Evolutionary conservation across 176 grass and related monocot genomes (phyloP).

Genomic region (Thinopyrum elongatum): DNA sequence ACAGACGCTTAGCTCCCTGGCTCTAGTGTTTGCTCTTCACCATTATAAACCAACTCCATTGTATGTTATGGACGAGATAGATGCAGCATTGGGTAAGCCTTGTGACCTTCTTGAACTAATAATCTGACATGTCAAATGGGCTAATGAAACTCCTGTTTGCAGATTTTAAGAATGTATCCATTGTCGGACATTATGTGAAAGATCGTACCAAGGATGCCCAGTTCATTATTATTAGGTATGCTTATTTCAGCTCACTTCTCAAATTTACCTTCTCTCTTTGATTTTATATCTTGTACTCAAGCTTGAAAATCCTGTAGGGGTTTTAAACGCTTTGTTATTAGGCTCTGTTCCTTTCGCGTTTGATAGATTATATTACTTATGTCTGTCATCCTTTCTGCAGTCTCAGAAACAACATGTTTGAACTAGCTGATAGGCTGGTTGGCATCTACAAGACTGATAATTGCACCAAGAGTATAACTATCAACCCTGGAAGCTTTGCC

Average conservation of each 20-base stretch:
- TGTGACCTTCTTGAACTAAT: not conserved
- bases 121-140: not conserved
- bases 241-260: not conserved
- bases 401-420: conserved; percentile 97
- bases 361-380: not conserved
- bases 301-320: not conserved
- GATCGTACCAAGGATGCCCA: conserved; percentile 95
- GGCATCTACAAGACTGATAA: conserved; percentile 99
- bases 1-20: conserved; percentile 92
- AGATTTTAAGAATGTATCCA: conserved; percentile 99
- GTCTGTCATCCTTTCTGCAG: conserved; percentile 42
- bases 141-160: conserved; percentile 33
- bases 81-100: conserved; percentile 86
- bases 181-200: conserved; percentile 98
- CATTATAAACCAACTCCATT: conserved; percentile 98
- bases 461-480: conserved; percentile 92
- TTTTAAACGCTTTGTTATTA: not conserved
- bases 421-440: conserved; percentile 85
- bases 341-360: not conserved
- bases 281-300: not conserved
- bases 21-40: conserved; percentile 97
- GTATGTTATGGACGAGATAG: conserved; percentile 99
- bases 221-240: conserved; percentile 97
- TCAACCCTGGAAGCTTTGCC: conserved; percentile 78
- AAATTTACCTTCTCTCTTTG: not conserved